These are phyloP conservation scores for Crithidia thermophila DNA, from an alignment of 208 protist genomes.

Conservation along the genomic window DNA sequence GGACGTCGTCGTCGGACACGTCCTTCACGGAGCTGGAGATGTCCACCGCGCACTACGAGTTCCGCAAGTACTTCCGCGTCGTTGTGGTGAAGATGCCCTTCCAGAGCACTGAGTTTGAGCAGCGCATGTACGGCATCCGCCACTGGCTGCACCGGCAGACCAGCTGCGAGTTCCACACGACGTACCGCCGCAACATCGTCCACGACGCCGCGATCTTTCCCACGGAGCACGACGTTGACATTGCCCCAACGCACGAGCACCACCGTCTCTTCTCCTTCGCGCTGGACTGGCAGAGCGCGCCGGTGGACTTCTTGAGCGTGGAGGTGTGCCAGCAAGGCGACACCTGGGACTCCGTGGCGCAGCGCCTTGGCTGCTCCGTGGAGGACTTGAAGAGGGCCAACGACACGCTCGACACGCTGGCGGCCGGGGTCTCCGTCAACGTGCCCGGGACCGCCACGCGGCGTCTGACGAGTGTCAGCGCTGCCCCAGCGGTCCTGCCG, in stretches of 20 bases:
- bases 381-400: slow-evolving; percentile 58
- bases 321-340: slow-evolving; percentile 56
- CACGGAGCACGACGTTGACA: slow-evolving; percentile 72
- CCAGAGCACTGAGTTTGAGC: slow-evolving; percentile 90
- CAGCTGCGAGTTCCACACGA: slow-evolving; percentile 88
- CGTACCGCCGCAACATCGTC: slow-evolving; percentile 79
- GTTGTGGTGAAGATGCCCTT: slow-evolving; percentile 90
- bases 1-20: slow-evolving; percentile 86
- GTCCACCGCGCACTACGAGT: slow-evolving; percentile 91
- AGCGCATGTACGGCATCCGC: slow-evolving; percentile 87
- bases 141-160: slow-evolving; percentile 91
- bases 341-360: slow-evolving; percentile 63
- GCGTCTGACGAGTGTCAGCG: slow-evolving; percentile 59
- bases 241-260: slow-evolving; percentile 73
- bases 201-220: slow-evolving; percentile 84
- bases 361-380: slow-evolving; percentile 56
- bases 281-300: slow-evolving; percentile 84
- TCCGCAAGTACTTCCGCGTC: slow-evolving; percentile 88
- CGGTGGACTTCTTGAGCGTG: slow-evolving; percentile 63
- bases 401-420: slow-evolving; percentile 34
- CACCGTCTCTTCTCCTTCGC: slow-evolving; percentile 93
- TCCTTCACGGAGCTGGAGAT: slow-evolving; percentile 89
- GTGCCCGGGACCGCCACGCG: slow-evolving; percentile 59
- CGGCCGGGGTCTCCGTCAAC: slow-evolving; percentile 42
- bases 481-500: slow-evolving; percentile 43